Evolutionary conservation across 495 filamentous ascomycete genomes (phyloP), one percentile per base, ranked within the genome.

Genomic region (Haplographium delicatum): DNA sequence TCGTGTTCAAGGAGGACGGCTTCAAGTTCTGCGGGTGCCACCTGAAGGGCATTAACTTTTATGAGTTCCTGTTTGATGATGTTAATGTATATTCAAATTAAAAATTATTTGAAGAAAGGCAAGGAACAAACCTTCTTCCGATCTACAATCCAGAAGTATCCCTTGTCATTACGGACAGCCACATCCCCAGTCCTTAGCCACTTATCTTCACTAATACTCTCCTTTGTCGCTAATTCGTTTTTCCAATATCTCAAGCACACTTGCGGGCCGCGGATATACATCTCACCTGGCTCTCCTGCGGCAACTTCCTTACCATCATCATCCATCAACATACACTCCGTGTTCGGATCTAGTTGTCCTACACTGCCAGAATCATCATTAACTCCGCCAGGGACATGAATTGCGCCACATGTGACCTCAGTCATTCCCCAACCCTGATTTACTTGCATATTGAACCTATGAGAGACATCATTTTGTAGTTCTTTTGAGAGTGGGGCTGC

Each of bases 401-500:
- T 63, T 20, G 76, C 71, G 24, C 68, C 70, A 41, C 66, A 79
- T 33, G 66, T 69, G 31, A 19, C 22, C 54, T 80, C 73, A 2
- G 65, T 71, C 66, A 71, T 66, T 6, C 65, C 66, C 65, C 66
- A 68, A n/a, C 62, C 56, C 30, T 67, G 65, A 31, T 54, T 0
- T 65, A 63, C 1, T 61, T 67, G 24, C 78, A 61, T 20, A 4
- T 20, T 20, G 11, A 89, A 72, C 13, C 74, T 46, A 4, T 55
- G 47, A 26, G 62, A 59, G 33, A 38, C 44, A 8, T 23, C 26
- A 13, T 13, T 15, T 3, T 20, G 16, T 15, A 41, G 19, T 4
- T 93, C 86, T 50, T 76, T 68, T 10, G 88, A 88, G 0, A 90
- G 66, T 0, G 89, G 89, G 5, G 89, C 89, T 0, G 88, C 88